Base-by-base conservation (phyloP, 2,329 filamentous ascomycete species). In the Colletotrichum plurivorum region DNA sequence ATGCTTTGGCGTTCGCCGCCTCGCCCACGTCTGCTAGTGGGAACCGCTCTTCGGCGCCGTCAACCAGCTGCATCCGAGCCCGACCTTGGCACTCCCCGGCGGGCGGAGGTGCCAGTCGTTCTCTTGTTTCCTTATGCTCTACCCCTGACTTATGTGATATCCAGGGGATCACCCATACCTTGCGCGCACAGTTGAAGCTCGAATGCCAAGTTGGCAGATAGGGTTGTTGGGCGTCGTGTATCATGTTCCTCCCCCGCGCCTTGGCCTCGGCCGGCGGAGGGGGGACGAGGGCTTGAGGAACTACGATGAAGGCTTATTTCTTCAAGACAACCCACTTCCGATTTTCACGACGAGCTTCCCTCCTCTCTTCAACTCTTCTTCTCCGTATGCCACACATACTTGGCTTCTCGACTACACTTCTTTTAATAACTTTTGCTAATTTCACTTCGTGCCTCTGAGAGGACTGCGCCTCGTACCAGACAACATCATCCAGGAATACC, bases 241-340 rank as follows among this genome's bases (percentile, higher is more conserved):
- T 66, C 66, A 66, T 55, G 36, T 68, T 56, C 31, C 48, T 13
- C 61, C 54, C 65, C 46, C 65, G 61, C 54, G 48, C 60, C 55
- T 55, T 66, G 55, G 54, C 43, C 36, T 69, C 43, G 43, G 16
- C 54, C 27, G 41, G 61, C 45, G 45, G 46, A 46, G 57, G 27
- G 20, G n/a, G n/a, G n/a, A n/a, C n/a, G n/a, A 25, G 31, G 20
- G 18, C 41, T 25, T 39, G 51, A 67, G 13, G 20, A 52, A 57
- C 41, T 43, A 65, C 43, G 54, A 66, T 60, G 4, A 52, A 59
- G 41, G 62, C 61, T 69, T 69, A 69, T 69, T 66, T 69, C 54
- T 55, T 55, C 49, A 43, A 13, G 66, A 20, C 49, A 51, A 43
- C 62, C 66, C 66, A 66, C 66, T 49, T 36, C 22, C 36, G 6